phyloP scores from a whole-genome alignment of 306 rosid genomes.

The Cyclanthera cordifolia region DNA sequence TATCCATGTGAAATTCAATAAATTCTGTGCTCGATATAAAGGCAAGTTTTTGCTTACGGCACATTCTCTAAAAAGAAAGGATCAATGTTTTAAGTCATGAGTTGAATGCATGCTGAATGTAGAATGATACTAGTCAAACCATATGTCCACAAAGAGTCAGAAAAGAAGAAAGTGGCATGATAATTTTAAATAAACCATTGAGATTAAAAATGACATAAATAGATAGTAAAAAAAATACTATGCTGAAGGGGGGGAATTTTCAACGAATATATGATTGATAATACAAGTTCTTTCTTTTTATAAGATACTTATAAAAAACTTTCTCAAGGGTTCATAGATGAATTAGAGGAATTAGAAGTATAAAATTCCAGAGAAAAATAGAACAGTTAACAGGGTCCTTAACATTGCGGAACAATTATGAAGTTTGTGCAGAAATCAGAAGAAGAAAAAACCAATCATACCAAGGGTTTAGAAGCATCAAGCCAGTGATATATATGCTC shows the following conservation, averaged over 20 bases:
- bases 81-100: background rate
- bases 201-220: background rate
- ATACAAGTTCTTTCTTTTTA: background rate
- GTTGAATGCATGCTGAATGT: background rate
- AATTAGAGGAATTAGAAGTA: background rate
- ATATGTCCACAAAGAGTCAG: background rate
- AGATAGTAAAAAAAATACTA: background rate
- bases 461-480: constrained; percentile 82
- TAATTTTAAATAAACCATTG: background rate
- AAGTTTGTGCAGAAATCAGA: background rate
- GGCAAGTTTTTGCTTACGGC: background rate
- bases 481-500: constrained; percentile 86
- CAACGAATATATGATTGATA: background rate
- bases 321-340: background rate
- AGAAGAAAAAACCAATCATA: constrained; percentile 20
- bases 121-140: background rate
- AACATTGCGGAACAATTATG: background rate
- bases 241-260: background rate
- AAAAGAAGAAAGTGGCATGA: background rate
- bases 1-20: background rate
- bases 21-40: background rate
- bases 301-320: background rate
- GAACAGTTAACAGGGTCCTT: background rate
- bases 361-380: background rate
- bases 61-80: background rate